phyloP scores from a whole-genome alignment of 148 eudicot genomes.

The Rhododendron simsii region DNA sequence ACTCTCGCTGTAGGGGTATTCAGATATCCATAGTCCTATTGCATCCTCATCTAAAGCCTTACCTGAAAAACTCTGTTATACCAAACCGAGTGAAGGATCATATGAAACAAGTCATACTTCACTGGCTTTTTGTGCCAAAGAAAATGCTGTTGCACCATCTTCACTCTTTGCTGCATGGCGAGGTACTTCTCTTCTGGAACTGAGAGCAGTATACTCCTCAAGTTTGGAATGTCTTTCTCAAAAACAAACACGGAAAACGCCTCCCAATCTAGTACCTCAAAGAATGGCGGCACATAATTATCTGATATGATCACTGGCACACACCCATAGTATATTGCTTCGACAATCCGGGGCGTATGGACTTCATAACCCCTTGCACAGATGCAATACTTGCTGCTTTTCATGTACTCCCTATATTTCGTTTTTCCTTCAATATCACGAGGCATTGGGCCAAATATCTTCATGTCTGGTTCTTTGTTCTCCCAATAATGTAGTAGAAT shows the following conservation, averaged over 20 bases:
- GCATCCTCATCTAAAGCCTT: constrained; percentile 4
- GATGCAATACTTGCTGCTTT: constrained; percentile 76
- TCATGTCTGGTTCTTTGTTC: constrained; percentile 63
- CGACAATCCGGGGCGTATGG: constrained; percentile 70
- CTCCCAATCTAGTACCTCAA: constrained; percentile 74
- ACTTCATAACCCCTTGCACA: constrained; percentile 77
- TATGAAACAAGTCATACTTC: constrained; percentile 79
- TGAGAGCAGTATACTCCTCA: constrained; percentile 62
- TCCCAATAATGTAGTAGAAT: constrained; percentile 61
- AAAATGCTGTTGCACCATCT: constrained; percentile 57
- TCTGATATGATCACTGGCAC: constrained; percentile 78
- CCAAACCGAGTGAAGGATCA: constrained; percentile 89
- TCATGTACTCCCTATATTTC: constrained; percentile 61
- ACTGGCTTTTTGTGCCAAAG: constrained; percentile 62
- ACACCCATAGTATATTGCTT: constrained; percentile 70
- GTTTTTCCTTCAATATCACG: constrained; percentile 58
- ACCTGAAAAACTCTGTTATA: constrained; percentile 53
- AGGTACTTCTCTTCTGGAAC: constrained; percentile 59
- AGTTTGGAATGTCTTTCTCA: constrained; percentile 66
- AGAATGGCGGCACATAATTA: constrained; percentile 81
- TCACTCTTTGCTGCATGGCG: constrained; percentile 53
- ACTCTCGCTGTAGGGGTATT: not conserved
- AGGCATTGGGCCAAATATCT: constrained; percentile 60
- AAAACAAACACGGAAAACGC: constrained; percentile 52
- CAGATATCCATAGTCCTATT: not conserved